A percentile compares a stretch with the other conserved stretches of the same genome.
Evolutionary conservation across 2,329 filamentous ascomycete species (phyloP).

Genomic region (Curvularia sp.): DNA sequence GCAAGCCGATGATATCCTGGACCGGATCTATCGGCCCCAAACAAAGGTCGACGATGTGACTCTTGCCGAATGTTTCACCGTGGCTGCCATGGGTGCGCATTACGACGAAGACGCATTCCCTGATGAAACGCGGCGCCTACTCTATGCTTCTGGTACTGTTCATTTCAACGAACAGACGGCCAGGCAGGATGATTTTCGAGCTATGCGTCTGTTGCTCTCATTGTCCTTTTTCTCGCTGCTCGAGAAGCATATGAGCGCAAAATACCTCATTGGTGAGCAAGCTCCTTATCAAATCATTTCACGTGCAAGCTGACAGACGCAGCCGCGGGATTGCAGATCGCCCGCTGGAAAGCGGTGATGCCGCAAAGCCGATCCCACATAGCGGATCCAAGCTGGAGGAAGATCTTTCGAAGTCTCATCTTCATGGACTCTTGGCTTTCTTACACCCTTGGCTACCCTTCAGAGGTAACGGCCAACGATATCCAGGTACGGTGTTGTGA

Average conservation of each 20-base stretch:
- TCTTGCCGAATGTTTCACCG: constrained; percentile 46
- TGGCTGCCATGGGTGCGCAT: constrained; percentile 49
- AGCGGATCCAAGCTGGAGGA: constrained; percentile 33
- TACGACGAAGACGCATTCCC: constrained; percentile 49
- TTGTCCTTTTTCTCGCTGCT: constrained; percentile 49
- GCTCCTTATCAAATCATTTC: not conserved
- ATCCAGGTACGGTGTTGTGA: constrained; percentile 31
- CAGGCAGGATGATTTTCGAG: constrained; percentile 40
- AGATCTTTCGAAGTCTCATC: constrained; percentile 46
- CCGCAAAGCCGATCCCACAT: constrained; percentile 9
- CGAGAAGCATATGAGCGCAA: constrained; percentile 51
- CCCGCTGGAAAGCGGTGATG: constrained; percentile 41
- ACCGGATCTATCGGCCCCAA: constrained; percentile 45
- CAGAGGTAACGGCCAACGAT: constrained; percentile 42
- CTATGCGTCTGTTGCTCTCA: constrained; percentile 47
- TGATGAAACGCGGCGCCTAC: constrained; percentile 37
- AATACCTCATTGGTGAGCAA: constrained; percentile 47
- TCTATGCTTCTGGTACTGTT: constrained; percentile 47
- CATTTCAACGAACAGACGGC: constrained; percentile 46
- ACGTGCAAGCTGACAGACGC: constrained; percentile 10
- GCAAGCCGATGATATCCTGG: constrained; percentile 44
- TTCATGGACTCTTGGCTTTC: constrained; percentile 53
- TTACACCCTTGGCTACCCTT: constrained; percentile 48
- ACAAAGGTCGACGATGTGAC: constrained; percentile 41
- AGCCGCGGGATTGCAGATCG: constrained; percentile 50